Evolutionary conservation across 192 early-diverging fungal species (phyloP).

Genomic region (Coemansia asiatica): DNA sequence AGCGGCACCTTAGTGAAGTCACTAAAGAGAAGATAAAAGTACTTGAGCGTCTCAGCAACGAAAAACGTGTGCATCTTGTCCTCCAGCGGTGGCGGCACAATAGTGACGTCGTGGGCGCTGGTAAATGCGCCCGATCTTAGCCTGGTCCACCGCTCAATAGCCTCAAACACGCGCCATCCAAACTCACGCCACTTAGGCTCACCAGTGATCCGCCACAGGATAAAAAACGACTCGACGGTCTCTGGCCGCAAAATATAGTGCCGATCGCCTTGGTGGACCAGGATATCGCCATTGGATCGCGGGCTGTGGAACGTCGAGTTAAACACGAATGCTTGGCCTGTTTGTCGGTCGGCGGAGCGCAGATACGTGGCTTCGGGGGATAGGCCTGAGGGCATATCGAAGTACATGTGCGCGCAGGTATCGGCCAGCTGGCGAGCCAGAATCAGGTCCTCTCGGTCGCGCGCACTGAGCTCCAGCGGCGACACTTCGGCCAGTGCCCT

Average conservation of each 20-base stretch:
- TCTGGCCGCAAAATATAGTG: constrained; percentile 79
- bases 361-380: constrained; percentile 58
- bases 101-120: constrained; percentile 38
- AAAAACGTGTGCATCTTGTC: constrained; percentile 71
- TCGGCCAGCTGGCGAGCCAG: constrained; percentile 78
- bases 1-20: constrained; percentile 63
- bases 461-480: constrained; percentile 9
- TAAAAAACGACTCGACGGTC: constrained; percentile 85
- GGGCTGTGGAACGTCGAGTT: background rate
- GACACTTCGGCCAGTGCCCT: constrained; percentile 14
- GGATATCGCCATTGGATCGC: constrained; percentile 29
- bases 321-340: background rate
- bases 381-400: constrained; percentile 73
- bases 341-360: background rate
- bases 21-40: constrained; percentile 83
- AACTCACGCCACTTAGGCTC: constrained; percentile 72
- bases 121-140: constrained; percentile 62
- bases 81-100: constrained; percentile 22
- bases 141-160: constrained; percentile 72
- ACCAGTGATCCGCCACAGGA: constrained; percentile 81
- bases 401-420: constrained; percentile 84
- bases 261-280: constrained; percentile 18
- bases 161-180: constrained; percentile 80
- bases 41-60: constrained; percentile 93
- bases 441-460: constrained; percentile 64